Base-by-base conservation (phyloP, 2,329 filamentous ascomycete species). In the Fusarium sororula region DNA sequence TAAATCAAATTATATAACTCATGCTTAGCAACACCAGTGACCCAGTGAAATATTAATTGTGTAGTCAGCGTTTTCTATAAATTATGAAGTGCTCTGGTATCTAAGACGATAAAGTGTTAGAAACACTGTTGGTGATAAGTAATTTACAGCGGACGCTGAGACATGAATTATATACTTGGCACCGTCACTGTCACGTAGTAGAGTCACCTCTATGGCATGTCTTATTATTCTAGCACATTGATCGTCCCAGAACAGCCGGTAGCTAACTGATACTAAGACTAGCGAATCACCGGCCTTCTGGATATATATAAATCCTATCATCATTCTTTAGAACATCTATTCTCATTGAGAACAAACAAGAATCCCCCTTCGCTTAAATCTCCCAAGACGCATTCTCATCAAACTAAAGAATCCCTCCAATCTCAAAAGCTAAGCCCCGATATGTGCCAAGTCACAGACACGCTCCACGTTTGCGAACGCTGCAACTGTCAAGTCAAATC, bases 211-310 rank as follows among this genome's bases (percentile, higher is more conserved):
- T 24, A 9, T 24, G 7, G 7, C 30, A 22, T 22, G 17, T 12
- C 1, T 15, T 15, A 26, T 37, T 7, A 5, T 15, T 37, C 9
- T 37, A 3, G 8, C n/a, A 37, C 3, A 26, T 26, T 20, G 5
- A 2, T 37, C 9, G 13, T 18, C 11, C 5, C 1, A 53, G 5
- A 7, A 22, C 18, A 1, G 17, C 17, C 0, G 0, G 26, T 11
- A 6, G 17, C 10, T 4, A 15, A 26, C 2, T 10, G 6, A 37
- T 15, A 6, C 0, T 6, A 9, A 22, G 0, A 6, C 2, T 53
- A 3, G 3, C 1, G 4, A 53, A 5, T 37, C 32, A 14, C 5
- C 2, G 13, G 5, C 18, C 7, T 15, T 37, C n/a, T 22, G 8
- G 15, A 3, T 12, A 12, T n/a, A 26, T 17, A 22, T 37, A 53